A percentile compares a stretch with the other conserved stretches of the same genome.
phyloP scores from a whole-genome alignment of 2,329 filamentous ascomycete species.

The Seiridium unicorne region DNA sequence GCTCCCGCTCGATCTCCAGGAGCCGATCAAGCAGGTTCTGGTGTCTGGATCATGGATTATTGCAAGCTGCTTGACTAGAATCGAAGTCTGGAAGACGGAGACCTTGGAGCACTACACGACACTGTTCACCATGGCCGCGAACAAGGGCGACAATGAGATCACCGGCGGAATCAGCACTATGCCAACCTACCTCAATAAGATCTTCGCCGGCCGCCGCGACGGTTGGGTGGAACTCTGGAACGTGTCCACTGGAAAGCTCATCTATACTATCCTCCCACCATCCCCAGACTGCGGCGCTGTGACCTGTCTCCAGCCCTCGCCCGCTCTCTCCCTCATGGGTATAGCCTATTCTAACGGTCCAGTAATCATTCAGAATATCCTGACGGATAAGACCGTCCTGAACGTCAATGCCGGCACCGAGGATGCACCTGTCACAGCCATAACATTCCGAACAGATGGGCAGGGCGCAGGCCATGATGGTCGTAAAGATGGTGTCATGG shows the following conservation, averaged over 20 bases:
- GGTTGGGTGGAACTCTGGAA: conserved; percentile 98
- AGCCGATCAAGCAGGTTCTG: conserved; percentile 74
- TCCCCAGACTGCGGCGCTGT: conserved; percentile 72
- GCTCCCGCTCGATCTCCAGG: conserved; percentile 60
- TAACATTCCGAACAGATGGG: conserved; percentile 88
- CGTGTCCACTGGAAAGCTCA: conserved; percentile 82
- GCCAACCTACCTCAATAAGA: conserved; percentile 95
- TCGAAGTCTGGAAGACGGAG: conserved; percentile 86
- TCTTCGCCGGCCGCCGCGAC: conserved; percentile 84
- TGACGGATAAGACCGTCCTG: conserved; percentile 72
- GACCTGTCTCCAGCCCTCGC: conserved; percentile 82
- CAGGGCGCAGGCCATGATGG: conserved; percentile 87
- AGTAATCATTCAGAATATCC: conserved; percentile 77
- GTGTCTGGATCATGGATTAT: conserved; percentile 92
- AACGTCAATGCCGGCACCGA: conserved; percentile 65
- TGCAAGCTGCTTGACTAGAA: conserved; percentile 69
- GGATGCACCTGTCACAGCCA: conserved; percentile 70
- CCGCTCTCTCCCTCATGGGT: conserved; percentile 80
- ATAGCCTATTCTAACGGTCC: conserved; percentile 82
- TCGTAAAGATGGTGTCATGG: conserved; percentile 85
- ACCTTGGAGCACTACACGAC: conserved; percentile 90
- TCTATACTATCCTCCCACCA: conserved; percentile 85
- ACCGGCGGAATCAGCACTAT: conserved; percentile 80
- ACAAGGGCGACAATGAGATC: conserved; percentile 63
- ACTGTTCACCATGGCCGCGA: conserved; percentile 58